Evolutionary conservation across 257 asterid genomes (phyloP), one percentile per base, ranked within the genome.

Genomic region (Catharanthus roseus): DNA sequence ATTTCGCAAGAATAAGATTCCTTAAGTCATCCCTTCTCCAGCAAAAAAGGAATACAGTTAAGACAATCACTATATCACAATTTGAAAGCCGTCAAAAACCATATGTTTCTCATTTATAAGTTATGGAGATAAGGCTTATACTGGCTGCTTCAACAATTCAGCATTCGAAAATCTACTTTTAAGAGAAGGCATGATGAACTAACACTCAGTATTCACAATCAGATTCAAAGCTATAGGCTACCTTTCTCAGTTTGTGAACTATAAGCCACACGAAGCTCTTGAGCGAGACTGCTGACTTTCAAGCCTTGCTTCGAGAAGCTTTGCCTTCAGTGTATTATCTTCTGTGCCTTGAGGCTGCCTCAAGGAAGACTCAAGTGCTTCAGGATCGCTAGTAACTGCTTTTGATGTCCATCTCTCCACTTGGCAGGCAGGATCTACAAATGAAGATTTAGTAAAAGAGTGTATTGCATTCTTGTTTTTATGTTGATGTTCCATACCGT

Each of bases 261-360:
- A 79, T 65, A 41, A 75, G 70, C 84, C 86, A 69, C 77, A 81
- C 53, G 84, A 65, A 57, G 74, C 64, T 57, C 85, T 81, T 44
- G 78, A 47, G 29, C 81, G 86, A 69, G 82, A 72, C 53, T 77
- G 86, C 76, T 75, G 88, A 60, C 81, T 77, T 70, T 81, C 89
- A 5, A 83, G 58, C 81, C 98, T 85, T 21, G 98, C 97, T 79
- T 93, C 97, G 24, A 89, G 88, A 80, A 93, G 83, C 88, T 83
- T 89, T 15, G 90, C 96, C 87, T 83, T 83, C 84, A 93, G 77
- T 50, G 96, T 88, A 70, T 83, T 83, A 1, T 86, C 86, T 72
- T 79, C 87, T 23, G 77, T 29, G 33, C 80, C 84, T 51, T 41
- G 80, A 5, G 72, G 77, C 82, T 79, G 33, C 74, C 78, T 78